Percentiles rank a stretch among this genome's conserved stretches.
Conservation (phyloP, 345 rosid genomes). For the Rhodamnia argentea region DNA sequence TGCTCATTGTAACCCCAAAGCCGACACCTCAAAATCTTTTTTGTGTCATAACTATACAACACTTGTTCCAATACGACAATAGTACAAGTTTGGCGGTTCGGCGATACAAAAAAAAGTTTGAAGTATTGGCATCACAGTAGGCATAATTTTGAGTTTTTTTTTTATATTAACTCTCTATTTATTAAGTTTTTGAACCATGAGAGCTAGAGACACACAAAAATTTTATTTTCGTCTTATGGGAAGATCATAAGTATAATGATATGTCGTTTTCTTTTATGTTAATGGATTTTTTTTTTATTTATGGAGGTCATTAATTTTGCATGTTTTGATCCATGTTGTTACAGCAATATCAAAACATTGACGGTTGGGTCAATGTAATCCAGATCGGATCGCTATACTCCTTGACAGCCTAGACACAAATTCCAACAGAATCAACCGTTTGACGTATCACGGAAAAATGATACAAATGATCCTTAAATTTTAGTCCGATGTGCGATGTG, state of each 20-base stretch:
- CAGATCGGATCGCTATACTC: accelerated
- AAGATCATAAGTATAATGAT: background rate
- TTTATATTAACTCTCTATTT: background rate
- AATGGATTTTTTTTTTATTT: background rate
- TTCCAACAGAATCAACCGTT: background rate
- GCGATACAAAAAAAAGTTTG: background rate
- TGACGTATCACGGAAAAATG: background rate
- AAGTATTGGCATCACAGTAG: background rate
- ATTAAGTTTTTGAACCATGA: background rate
- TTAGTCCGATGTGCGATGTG: too few relatives aligned
- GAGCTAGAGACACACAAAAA: background rate
- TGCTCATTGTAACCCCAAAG: accelerated
- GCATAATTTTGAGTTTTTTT: background rate
- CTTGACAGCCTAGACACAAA: accelerated
- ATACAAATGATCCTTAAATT: too few relatives aligned
- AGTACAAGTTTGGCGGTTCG: background rate
- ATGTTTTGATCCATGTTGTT: background rate
- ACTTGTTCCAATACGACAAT: background rate
- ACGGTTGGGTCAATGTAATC: background rate
- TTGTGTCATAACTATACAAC: background rate
- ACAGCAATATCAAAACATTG: background rate
- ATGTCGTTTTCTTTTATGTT: background rate
- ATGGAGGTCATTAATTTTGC: background rate
- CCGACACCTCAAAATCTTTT: background rate
- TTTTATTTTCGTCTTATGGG: background rate